Percentiles rank a stretch among this genome's conserved stretches.
phyloP scores from a whole-genome alignment of 768 basidiomycete species.

The Pleurotus sapidus region DNA sequence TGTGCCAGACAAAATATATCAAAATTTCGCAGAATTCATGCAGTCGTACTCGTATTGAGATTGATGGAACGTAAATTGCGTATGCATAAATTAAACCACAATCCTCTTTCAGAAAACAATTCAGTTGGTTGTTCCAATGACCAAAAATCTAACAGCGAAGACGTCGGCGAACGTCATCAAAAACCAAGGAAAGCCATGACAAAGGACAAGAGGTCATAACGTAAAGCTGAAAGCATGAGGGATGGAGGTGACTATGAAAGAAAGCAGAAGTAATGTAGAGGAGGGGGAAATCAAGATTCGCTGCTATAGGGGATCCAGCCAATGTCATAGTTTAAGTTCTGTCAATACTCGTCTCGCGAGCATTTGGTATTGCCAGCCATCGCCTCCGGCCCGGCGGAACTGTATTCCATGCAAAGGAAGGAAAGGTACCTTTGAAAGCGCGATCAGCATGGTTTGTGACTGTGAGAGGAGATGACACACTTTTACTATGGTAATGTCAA shows the following conservation, averaged over 20 bases:
- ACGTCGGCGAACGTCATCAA: not conserved
- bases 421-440: conserved; percentile 72
- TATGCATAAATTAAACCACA: conserved; percentile 7
- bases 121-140: not conserved
- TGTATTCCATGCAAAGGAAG: conserved; percentile 93
- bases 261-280: conserved; percentile 1
- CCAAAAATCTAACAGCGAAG: conserved; percentile 8
- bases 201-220: not conserved
- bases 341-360: conserved; percentile 85
- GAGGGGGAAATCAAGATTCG: conserved; percentile 11
- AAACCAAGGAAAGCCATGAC: not conserved
- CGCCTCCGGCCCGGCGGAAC: conserved; percentile 86
- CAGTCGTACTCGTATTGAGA: too few species aligned
- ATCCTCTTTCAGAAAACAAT: not conserved
- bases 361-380: conserved; percentile 98
- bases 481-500: conserved; percentile 98
- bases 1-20: too few species aligned
- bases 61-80: not conserved
- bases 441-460: conserved; percentile 6
- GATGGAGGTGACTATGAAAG: not conserved
- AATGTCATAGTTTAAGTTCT: conserved; percentile 75
- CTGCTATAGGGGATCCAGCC: conserved; percentile 3
- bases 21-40: too few species aligned
- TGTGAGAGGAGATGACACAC: conserved; percentile 38
- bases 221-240: not conserved